These are phyloP conservation scores for Penicillium alfredii DNA, from an alignment of 495 filamentous ascomycete genomes.

Conservation along the genomic window DNA sequence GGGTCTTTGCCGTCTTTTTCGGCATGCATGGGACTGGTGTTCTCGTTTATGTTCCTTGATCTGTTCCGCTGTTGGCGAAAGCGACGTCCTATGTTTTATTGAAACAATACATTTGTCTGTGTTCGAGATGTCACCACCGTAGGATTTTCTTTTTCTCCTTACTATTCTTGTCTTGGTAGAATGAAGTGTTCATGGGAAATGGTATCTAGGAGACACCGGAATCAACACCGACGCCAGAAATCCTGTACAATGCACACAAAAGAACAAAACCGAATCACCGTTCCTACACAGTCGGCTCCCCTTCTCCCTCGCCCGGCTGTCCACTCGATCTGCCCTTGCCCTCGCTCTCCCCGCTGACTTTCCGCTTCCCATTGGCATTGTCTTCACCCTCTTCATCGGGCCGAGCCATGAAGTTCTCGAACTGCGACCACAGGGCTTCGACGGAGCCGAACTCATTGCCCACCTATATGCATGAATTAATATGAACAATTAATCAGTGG, in stretches of 20 bases:
- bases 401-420: conserved; percentile 91
- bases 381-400: conserved; percentile 49
- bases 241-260: conserved; percentile 2
- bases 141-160: too few relatives aligned
- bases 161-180: too few relatives aligned
- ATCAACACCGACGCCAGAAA: too few relatives aligned
- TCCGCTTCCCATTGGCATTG: conserved; percentile 17
- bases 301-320: conserved; percentile 14
- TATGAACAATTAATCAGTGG: not conserved
- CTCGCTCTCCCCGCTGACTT: conserved; percentile 26
- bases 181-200: too few relatives aligned
- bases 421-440: conserved; percentile 93
- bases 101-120: conserved; percentile 23
- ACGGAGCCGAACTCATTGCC: conserved; percentile 97
- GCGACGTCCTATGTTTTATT: conserved; percentile 28
- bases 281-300: conserved; percentile 10
- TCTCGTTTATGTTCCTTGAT: conserved; percentile 28
- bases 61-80: conserved; percentile 31
- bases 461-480: conserved; percentile 46
- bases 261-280: conserved; percentile 3
- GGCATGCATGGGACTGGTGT: conserved; percentile 47
- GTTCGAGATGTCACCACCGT: too few relatives aligned
- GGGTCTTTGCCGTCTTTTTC: conserved; percentile 29
- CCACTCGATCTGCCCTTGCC: conserved; percentile 11
- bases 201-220: too few relatives aligned